Conservation (phyloP, 2,329 filamentous ascomycete species). For the Ceratocystis huliohia region DNA sequence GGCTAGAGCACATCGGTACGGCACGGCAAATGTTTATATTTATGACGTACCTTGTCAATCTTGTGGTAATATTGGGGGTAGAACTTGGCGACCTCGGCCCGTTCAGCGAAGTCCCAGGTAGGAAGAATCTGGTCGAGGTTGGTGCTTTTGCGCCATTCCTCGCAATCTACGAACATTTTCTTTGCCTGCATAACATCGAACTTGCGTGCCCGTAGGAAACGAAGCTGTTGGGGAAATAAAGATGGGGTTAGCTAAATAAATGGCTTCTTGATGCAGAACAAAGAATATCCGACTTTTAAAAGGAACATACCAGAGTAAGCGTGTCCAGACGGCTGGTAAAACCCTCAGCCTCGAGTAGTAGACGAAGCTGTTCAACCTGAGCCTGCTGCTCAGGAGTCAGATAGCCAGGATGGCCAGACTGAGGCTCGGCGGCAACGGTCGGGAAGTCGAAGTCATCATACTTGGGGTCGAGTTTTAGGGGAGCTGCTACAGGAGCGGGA, state of each 20-base stretch:
- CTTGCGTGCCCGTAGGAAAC: conserved; percentile 88
- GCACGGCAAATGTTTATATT: not conserved
- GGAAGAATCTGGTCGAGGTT: conserved; percentile 70
- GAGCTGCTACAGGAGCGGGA: conserved; percentile 17
- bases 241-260: conserved; percentile 5
- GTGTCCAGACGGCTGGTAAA: conserved; percentile 81
- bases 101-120: conserved; percentile 79
- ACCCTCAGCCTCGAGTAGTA: conserved; percentile 71
- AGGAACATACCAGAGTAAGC: conserved; percentile 62
- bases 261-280: not conserved
- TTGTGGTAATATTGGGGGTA: conserved; percentile 99
- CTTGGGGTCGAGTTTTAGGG: conserved; percentile 61
- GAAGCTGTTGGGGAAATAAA: conserved; percentile 41
- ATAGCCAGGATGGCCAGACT: conserved; percentile 74
- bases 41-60: conserved; percentile 56
- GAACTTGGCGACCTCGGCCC: conserved; percentile 69
- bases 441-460: conserved; percentile 96
- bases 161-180: conserved; percentile 83
- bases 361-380: conserved; percentile 72
- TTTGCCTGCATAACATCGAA: conserved; percentile 77
- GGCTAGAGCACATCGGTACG: not conserved
- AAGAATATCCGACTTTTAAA: not conserved
- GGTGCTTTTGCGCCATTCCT: conserved; percentile 82
- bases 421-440: conserved; percentile 55
- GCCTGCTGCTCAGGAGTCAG: conserved; percentile 80